Conservation (phyloP, 2,329 filamentous ascomycete species). For the Aureobasidium sp. region DNA sequence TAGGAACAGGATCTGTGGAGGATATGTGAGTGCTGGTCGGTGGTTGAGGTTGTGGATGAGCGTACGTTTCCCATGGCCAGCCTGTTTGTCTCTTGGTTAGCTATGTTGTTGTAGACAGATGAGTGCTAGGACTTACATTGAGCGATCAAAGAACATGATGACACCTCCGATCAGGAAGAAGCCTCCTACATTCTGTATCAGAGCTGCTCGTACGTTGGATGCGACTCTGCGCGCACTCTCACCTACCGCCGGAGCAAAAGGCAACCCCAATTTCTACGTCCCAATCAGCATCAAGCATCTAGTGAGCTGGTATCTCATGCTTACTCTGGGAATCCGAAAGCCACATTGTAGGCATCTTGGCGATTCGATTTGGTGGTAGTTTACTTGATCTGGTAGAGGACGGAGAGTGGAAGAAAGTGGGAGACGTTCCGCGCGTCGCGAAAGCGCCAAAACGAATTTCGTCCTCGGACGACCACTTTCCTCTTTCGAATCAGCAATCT, state of each 20-base stretch:
- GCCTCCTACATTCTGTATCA: constrained; percentile 48
- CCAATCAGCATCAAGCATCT: neutral
- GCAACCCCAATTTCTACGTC: constrained; percentile 82
- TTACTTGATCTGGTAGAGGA: neutral
- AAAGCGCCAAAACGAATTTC: neutral
- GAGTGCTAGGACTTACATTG: constrained; percentile 59
- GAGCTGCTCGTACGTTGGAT: constrained; percentile 21
- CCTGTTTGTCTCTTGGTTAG: constrained; percentile 41
- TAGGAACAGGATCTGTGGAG: constrained; percentile 80
- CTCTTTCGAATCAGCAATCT: neutral
- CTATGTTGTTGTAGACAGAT: constrained; percentile 18
- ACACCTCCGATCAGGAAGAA: constrained; percentile 94
- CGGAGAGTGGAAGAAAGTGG: neutral
- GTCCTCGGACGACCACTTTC: neutral
- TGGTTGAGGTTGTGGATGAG: constrained; percentile 2
- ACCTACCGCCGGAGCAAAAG: constrained; percentile 95
- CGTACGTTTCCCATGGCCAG: constrained; percentile 84
- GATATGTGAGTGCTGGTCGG: neutral
- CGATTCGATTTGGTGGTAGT: neutral
- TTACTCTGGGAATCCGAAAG: constrained; percentile 90
- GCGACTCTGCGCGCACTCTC: constrained; percentile 20
- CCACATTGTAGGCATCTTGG: constrained; percentile 81
- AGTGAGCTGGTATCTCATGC: constrained; percentile 26
- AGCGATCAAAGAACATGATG: constrained; percentile 94
- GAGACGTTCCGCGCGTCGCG: constrained; percentile 3